These are phyloP conservation scores for Pythium phragmitis DNA, from an alignment of 352 stramenopile genomes.

Conservation along the genomic window DNA sequence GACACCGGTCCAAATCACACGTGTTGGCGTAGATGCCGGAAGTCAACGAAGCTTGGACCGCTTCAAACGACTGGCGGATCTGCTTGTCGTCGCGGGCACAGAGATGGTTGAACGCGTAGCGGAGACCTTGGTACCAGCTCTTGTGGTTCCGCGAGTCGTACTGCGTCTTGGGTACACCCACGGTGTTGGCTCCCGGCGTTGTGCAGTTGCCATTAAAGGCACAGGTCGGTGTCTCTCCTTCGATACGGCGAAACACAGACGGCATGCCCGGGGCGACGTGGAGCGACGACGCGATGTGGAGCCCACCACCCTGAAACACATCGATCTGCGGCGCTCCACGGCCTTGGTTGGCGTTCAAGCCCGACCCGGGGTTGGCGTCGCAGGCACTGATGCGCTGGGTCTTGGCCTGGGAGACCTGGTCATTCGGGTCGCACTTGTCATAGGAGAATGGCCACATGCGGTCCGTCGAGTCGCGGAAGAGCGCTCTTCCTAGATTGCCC, in stretches of 20 bases:
- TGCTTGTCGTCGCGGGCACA: constrained; percentile 24
- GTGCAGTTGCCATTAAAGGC: constrained; percentile 19
- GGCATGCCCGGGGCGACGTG: constrained; percentile 69
- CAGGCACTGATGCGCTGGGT: constrained; percentile 81
- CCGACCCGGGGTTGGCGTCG: constrained; percentile 83
- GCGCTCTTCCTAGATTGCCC: constrained; percentile 90
- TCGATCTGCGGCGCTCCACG: constrained; percentile 94
- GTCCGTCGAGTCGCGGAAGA: constrained; percentile 87
- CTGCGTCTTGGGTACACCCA: constrained; percentile 26
- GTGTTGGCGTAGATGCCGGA: constrained; percentile 43
- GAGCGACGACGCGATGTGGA: constrained; percentile 74
- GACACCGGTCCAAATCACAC: constrained; percentile 41
- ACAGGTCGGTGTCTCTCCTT: constrained; percentile 17
- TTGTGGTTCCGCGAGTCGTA: constrained; percentile 28
- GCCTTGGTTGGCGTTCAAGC: constrained; percentile 79
- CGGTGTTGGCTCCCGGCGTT: constrained; percentile 22
- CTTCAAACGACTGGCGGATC: constrained; percentile 27
- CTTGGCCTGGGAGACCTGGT: constrained; percentile 33
- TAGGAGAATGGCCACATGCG: constrained; percentile 94
- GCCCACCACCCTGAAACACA: constrained; percentile 80
- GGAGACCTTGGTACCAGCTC: constrained; percentile 39
- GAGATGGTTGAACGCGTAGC: constrained; percentile 37
- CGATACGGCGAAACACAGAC: constrained; percentile 32
- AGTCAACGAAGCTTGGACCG: constrained; percentile 30
- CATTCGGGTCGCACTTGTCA: constrained; percentile 77